A percentile compares a stretch with the other conserved stretches of the same genome.
These are phyloP conservation scores for Auriscalpium vulgare DNA, from an alignment of 768 basidiomycete genomes.

Conservation along the genomic window DNA sequence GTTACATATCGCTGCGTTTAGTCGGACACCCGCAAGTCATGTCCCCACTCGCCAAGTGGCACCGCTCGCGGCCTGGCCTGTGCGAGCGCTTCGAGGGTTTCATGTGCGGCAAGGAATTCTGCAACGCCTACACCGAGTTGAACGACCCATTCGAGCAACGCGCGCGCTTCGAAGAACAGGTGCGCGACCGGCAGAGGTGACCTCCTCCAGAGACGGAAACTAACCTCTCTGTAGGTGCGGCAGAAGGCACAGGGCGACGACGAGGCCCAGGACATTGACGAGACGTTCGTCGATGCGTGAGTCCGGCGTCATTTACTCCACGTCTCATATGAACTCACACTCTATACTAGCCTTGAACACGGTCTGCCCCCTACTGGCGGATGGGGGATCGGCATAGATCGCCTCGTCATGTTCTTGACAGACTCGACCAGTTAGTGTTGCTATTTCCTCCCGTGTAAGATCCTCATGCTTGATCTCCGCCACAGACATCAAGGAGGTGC, in stretches of 20 bases:
- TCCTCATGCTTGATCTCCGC: constrained; percentile 6
- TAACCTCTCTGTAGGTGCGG: constrained; percentile 37
- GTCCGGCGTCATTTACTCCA: constrained; percentile 21
- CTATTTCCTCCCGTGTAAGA: neutral
- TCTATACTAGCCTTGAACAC: constrained; percentile 69
- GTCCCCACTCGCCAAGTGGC: constrained; percentile 98
- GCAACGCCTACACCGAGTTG: constrained; percentile 98
- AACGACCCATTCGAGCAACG: constrained; percentile 98
- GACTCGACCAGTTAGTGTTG: constrained; percentile 76
- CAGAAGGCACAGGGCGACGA: constrained; percentile 98
- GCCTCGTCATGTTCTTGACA: constrained; percentile 97
- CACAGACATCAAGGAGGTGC: constrained; percentile 91
- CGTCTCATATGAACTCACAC: constrained; percentile 1
- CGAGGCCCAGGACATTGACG: constrained; percentile 95
- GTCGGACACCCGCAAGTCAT: constrained; percentile 99
- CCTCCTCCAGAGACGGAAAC: neutral
- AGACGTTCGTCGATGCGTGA: constrained; percentile 91
- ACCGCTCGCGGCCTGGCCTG: constrained; percentile 91
- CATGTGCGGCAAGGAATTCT: constrained; percentile 96
- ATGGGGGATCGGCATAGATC: constrained; percentile 94
- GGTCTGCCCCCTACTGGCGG: constrained; percentile 97
- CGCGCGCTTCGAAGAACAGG: constrained; percentile 92
- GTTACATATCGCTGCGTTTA: constrained; percentile 17
- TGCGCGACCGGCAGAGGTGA: constrained; percentile 18
- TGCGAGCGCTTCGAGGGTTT: constrained; percentile 99